phyloP scores from a whole-genome alignment of 306 rosid genomes.

The Lotus japonicus region DNA sequence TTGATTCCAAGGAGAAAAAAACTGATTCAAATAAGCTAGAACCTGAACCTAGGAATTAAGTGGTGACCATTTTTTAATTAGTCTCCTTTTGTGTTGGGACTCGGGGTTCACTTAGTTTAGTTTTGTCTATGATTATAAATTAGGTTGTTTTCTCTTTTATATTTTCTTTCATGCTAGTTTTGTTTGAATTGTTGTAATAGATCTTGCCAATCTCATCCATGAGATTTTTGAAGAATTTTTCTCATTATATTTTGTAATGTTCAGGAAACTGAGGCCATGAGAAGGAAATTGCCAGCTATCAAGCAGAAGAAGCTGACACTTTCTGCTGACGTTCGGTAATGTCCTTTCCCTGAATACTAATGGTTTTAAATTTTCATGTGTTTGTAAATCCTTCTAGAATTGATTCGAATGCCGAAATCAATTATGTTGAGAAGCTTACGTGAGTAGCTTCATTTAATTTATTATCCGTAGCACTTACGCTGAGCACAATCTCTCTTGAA shows the following conservation, averaged over 20 bases:
- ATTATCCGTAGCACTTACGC: not conserved
- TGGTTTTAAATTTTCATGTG: not conserved
- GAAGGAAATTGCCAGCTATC: slow-evolving; percentile 49
- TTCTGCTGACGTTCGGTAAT: slow-evolving; percentile 77
- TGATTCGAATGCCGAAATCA: too few species aligned
- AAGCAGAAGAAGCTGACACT: slow-evolving; percentile 57
- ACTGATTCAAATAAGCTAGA: too few species aligned
- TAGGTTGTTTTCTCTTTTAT: slow-evolving; percentile 3
- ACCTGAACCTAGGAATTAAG: not conserved
- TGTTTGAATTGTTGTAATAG: not conserved
- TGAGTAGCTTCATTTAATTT: not conserved
- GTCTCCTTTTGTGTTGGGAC: not conserved
- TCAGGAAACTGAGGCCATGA: slow-evolving; percentile 69
- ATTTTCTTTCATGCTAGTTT: not conserved
- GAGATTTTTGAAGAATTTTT: not conserved
- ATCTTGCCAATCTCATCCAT: not conserved
- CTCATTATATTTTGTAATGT: slow-evolving; percentile 10
- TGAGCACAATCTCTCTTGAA: not conserved
- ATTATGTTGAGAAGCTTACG: too few species aligned
- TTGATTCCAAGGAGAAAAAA: too few species aligned
- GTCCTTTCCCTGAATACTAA: not conserved
- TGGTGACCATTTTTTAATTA: not conserved
- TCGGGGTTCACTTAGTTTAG: not conserved
- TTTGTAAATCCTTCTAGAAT: too few species aligned
- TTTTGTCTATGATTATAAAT: not conserved